These are phyloP conservation scores for Blastomyces gilchristii DNA, from an alignment of 2,329 filamentous ascomycete species.

Conservation along the genomic window DNA sequence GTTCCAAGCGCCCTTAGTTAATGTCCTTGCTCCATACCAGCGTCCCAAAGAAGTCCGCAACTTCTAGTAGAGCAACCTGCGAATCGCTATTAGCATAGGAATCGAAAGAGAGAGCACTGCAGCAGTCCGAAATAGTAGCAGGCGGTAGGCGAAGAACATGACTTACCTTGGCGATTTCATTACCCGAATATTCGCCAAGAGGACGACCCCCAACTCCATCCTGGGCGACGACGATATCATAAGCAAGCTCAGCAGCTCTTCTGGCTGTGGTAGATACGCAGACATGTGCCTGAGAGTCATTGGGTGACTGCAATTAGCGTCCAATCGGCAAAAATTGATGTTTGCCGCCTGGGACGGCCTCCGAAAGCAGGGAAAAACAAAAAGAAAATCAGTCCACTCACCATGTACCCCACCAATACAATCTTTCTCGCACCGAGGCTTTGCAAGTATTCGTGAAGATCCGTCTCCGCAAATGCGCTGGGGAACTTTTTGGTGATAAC, in stretches of 20 bases:
- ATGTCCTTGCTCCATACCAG: slow-evolving; percentile 45
- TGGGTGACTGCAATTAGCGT: not conserved
- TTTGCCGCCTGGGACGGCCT: not conserved
- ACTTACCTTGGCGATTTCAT: slow-evolving; percentile 40
- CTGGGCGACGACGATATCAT: slow-evolving; percentile 51
- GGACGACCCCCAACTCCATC: slow-evolving; percentile 57
- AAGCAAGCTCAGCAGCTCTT: slow-evolving; percentile 50
- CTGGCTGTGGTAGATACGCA: slow-evolving; percentile 54
- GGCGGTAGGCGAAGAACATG: not conserved
- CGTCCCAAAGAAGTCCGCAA: slow-evolving; percentile 55
- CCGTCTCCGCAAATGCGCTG: slow-evolving; percentile 51
- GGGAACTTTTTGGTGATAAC: slow-evolving; percentile 48
- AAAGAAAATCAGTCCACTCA: slow-evolving; percentile 1
- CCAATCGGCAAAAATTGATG: not conserved
- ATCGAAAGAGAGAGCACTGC: not conserved
- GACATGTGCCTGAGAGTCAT: slow-evolving; percentile 47
- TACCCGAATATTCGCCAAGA: slow-evolving; percentile 51
- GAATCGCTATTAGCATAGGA: slow-evolving; percentile 14
- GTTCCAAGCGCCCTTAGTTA: slow-evolving; percentile 1
- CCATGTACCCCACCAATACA: slow-evolving; percentile 38
- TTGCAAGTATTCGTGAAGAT: slow-evolving; percentile 47
- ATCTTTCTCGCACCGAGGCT: slow-evolving; percentile 47
- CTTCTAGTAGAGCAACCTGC: slow-evolving; percentile 45
- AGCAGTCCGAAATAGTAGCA: not conserved
- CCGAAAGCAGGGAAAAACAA: not conserved